Conservation (phyloP, 352 stramenopile genomes). For the Pythium phragmitis region DNA sequence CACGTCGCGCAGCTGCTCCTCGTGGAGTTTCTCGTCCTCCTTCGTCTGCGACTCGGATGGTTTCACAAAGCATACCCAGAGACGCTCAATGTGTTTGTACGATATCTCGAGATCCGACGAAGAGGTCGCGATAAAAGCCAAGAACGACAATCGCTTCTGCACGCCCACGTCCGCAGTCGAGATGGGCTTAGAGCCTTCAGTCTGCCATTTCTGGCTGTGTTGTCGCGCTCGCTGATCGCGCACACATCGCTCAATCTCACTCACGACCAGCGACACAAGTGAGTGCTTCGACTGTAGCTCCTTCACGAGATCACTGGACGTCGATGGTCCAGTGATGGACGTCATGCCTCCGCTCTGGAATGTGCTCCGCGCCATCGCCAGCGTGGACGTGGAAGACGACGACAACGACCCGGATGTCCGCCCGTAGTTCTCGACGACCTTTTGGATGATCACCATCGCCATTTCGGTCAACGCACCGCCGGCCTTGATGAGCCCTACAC, state of each 20-base stretch:
- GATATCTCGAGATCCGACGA: slow-evolving; percentile 68
- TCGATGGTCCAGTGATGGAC: slow-evolving; percentile 18
- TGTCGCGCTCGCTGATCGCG: neutral
- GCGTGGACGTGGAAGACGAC: slow-evolving; percentile 30
- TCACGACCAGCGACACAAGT: slow-evolving; percentile 56
- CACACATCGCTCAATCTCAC: slow-evolving; percentile 43
- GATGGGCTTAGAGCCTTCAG: neutral
- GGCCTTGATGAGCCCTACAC: slow-evolving; percentile 61
- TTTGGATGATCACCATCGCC: slow-evolving; percentile 78
- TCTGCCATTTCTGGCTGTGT: neutral
- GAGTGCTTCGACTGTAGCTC: slow-evolving; percentile 61
- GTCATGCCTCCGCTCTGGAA: slow-evolving; percentile 20
- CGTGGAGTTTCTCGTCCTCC: neutral
- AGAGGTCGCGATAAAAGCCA: slow-evolving; percentile 73
- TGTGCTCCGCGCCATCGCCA: slow-evolving; percentile 34
- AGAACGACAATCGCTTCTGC: slow-evolving; percentile 61
- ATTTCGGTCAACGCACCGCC: slow-evolving; percentile 51
- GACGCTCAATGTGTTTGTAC: slow-evolving; percentile 51
- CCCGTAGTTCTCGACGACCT: slow-evolving; percentile 55
- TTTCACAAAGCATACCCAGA: slow-evolving; percentile 62
- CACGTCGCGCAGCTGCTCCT: slow-evolving; percentile 27
- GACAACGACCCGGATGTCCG: slow-evolving; percentile 13
- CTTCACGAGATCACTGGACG: slow-evolving; percentile 59
- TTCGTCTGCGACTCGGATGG: neutral
- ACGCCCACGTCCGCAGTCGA: slow-evolving; percentile 1